A percentile compares a stretch with the other conserved stretches of the same genome.
These are phyloP conservation scores for Kandelia obovata DNA, from an alignment of 345 rosid genomes.

Conservation along the genomic window DNA sequence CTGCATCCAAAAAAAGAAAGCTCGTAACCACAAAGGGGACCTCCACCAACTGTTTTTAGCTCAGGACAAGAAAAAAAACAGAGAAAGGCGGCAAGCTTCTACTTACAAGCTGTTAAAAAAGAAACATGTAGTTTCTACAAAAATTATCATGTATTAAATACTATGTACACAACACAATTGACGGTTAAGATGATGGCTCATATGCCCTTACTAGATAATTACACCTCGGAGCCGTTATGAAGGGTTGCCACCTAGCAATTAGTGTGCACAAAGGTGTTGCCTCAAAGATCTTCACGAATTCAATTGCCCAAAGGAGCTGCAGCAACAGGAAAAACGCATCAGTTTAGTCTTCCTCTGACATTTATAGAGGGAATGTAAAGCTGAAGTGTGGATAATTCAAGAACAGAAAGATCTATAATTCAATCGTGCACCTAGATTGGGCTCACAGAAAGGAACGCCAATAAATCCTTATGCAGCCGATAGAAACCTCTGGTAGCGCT, in stretches of 20 bases:
- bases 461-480: constrained; percentile 17
- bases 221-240: background rate
- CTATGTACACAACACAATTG: constrained; percentile 15
- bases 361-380: background rate
- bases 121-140: constrained; percentile 19
- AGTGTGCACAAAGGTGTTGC: background rate
- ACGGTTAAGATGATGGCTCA: constrained; percentile 1
- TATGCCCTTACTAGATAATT: constrained; percentile 4
- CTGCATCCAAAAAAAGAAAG: background rate
- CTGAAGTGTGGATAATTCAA: background rate
- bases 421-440: constrained; percentile 1
- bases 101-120: background rate
- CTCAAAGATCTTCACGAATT: background rate
- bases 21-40: background rate
- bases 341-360: background rate
- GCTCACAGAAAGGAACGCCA: background rate
- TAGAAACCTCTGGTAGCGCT: constrained; percentile 48
- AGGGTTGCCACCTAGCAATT: background rate
- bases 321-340: background rate
- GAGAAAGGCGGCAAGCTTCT: background rate
- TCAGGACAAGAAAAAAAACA: background rate
- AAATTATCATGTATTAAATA: constrained; percentile 7
- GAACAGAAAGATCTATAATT: background rate
- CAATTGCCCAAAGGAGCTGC: background rate
- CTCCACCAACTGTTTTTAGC: background rate